These are phyloP conservation scores for Phytophthora citricola DNA, from an alignment of 352 stramenopile species.

Conservation along the genomic window DNA sequence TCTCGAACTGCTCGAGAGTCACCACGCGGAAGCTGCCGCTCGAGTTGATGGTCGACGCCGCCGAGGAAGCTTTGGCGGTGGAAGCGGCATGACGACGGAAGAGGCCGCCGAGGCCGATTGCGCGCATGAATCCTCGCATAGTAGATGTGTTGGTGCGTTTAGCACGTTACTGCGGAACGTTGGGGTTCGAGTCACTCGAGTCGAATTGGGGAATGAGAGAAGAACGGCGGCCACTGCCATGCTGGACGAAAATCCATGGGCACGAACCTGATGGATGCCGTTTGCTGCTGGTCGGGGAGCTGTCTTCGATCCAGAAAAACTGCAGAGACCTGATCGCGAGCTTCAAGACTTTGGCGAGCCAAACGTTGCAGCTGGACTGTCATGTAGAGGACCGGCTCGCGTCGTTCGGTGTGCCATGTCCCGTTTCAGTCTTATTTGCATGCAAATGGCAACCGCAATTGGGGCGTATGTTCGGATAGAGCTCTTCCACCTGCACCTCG, in stretches of 20 bases:
- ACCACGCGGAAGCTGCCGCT: constrained; percentile 44
- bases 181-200: constrained; percentile 21
- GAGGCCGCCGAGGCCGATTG: constrained; percentile 66
- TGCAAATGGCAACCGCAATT: background rate
- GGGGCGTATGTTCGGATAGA: constrained; percentile 25
- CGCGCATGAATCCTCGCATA: constrained; percentile 77
- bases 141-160: constrained; percentile 20
- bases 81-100: constrained; percentile 40
- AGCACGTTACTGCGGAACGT: constrained; percentile 27
- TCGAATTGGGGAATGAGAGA: constrained; percentile 48
- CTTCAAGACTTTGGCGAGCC: constrained; percentile 25
- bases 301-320: constrained; percentile 28
- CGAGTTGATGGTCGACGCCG: constrained; percentile 9
- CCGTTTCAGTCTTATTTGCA: constrained; percentile 3
- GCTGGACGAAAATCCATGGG: constrained; percentile 18
- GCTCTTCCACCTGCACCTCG: constrained; percentile 1
- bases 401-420: constrained; percentile 7
- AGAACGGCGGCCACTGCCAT: background rate
- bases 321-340: constrained; percentile 27
- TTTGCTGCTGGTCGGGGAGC: constrained; percentile 14
- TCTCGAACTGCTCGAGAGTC: constrained; percentile 46
- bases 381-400: constrained; percentile 20
- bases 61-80: constrained; percentile 1
- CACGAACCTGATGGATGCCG: constrained; percentile 13
- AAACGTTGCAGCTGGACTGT: constrained; percentile 15